phyloP scores from a whole-genome alignment of 139 green algal species.

The Eudorina sp. region DNA sequence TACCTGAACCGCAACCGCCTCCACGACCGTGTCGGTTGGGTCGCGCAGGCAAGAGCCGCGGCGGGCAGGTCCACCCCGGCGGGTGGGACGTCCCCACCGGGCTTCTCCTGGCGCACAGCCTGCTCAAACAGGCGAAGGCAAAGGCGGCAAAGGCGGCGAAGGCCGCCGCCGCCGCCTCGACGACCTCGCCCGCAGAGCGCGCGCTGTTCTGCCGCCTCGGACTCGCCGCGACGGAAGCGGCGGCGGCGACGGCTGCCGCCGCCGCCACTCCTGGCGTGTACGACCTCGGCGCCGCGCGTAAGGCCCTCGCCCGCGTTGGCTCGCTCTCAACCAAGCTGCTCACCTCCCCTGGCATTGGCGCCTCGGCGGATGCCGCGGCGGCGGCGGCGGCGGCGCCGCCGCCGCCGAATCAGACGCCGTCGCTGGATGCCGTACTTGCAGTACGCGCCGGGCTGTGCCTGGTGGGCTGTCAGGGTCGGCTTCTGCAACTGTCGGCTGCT shows the following conservation, averaged over 20 bases:
- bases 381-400: neutral
- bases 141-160: too few species aligned
- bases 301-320: neutral
- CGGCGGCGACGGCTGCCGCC: neutral
- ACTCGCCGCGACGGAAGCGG: neutral
- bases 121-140: too few species aligned
- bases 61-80: too few species aligned
- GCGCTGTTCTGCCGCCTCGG: neutral
- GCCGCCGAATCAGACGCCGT: neutral
- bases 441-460: slow-evolving; percentile 7
- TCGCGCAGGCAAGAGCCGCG: too few species aligned
- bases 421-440: neutral
- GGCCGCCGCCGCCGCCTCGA: too few species aligned
- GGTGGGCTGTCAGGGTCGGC: neutral
- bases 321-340: neutral
- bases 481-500: neutral
- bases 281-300: too few species aligned
- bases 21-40: too few species aligned
- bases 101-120: too few species aligned
- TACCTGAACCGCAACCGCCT: too few species aligned
- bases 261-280: neutral
- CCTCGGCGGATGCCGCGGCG: neutral
- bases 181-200: too few species aligned
- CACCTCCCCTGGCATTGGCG: neutral
- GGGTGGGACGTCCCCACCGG: too few species aligned